Percentiles rank a stretch among this genome's conserved stretches.
Conservation (phyloP, 306 rosid genomes). For the Myrica gale region DNA sequence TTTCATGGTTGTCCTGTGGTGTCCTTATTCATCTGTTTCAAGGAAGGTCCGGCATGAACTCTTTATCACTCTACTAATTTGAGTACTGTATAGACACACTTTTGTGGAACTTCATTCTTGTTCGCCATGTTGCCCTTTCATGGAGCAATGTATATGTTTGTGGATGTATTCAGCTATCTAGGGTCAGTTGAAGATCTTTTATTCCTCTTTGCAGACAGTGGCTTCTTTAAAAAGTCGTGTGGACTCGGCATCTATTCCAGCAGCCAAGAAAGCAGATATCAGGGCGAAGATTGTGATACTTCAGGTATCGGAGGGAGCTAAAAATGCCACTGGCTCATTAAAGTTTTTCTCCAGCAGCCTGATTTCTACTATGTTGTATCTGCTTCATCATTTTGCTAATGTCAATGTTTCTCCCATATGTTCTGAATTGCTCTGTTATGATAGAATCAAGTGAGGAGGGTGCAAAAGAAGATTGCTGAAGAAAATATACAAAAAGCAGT, state of each 20-base stretch:
- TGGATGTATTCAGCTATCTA: conserved; percentile 6
- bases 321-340: not conserved
- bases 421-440: conserved; percentile 16
- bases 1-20: too few species aligned
- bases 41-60: too few species aligned
- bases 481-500: conserved; percentile 81
- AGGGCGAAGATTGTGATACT: conserved; percentile 63
- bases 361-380: conserved; percentile 10
- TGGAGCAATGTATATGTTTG: not conserved
- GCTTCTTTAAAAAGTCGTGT: conserved; percentile 73
- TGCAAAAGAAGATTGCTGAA: conserved; percentile 83
- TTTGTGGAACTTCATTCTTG: conserved; percentile 1
- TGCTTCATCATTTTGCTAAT: conserved; percentile 8
- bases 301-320: conserved; percentile 49
- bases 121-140: not conserved
- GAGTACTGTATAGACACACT: not conserved
- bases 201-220: conserved; percentile 52
- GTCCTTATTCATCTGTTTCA: too few species aligned
- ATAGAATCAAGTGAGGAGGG: conserved; percentile 77
- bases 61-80: too few species aligned
- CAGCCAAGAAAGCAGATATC: conserved; percentile 79
- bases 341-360: not conserved
- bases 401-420: not conserved
- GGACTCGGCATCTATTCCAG: conserved; percentile 79
- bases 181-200: conserved; percentile 4